Evolutionary conservation across 768 basidiomycete genomes (phyloP).

Genomic region (Termitomyces eurrhizus): DNA sequence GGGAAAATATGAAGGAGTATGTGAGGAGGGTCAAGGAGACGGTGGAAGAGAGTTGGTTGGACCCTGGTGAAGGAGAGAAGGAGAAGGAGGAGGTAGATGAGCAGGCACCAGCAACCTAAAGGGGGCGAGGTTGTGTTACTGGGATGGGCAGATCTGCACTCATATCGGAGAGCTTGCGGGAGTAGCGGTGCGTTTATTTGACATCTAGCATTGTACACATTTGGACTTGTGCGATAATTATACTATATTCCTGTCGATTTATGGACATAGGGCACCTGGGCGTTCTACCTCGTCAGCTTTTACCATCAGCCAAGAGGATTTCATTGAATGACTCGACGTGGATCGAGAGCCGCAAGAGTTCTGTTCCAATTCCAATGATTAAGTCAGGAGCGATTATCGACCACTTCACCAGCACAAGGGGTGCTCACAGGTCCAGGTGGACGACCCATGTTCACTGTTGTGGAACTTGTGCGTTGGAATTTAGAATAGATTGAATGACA

Average conservation of each 20-base stretch:
- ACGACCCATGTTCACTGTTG: background rate
- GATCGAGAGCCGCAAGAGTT: background rate
- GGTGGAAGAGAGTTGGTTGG: constrained; percentile 94
- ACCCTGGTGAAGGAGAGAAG: constrained; percentile 63
- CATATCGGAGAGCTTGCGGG: background rate
- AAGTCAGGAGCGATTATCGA: background rate
- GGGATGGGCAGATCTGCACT: background rate
- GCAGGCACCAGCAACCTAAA: background rate
- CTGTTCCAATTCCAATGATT: too few relatives aligned
- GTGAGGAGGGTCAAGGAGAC: constrained; percentile 89
- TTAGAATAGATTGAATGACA: background rate
- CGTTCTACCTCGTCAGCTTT: background rate
- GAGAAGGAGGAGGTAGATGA: constrained; percentile 9
- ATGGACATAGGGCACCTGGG: background rate
- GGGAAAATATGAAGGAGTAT: constrained; percentile 99
- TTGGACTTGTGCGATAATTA: constrained; percentile 5
- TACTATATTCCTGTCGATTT: background rate
- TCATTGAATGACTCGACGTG: background rate
- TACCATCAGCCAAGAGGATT: background rate
- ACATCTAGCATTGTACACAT: constrained; percentile 5
- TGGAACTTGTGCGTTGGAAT: background rate
- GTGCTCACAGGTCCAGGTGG: background rate
- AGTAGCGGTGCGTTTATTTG: background rate
- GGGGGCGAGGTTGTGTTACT: background rate
- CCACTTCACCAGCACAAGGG: background rate